Base-by-base conservation (phyloP, 2,329 filamentous ascomycete species). In the Ceratocystiopsis sp. region DNA sequence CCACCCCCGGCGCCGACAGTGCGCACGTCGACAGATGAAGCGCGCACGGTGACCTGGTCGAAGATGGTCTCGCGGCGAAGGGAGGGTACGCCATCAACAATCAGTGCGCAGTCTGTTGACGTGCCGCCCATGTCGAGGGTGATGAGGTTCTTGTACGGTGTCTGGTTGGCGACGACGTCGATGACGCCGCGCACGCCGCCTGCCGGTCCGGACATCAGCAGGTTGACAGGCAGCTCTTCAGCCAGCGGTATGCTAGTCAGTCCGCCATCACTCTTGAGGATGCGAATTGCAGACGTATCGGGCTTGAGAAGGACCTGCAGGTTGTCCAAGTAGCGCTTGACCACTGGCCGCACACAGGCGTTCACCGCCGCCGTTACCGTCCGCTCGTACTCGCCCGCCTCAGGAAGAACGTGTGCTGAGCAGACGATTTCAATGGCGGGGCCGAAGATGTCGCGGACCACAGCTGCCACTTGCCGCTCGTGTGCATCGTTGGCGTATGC, bases 101-200 rank as follows among this genome's bases (percentile, higher is more conserved):
- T 61, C 5, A 68, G 50, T 1, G 65, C 64, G 46, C 63, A 65
- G 43, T 69, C 66, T 0, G 65, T 67, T 6, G 62, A 66, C 1
- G 65, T 68, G 2, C 65, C 66, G n/a, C 66, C 65, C 63, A 69
- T 67, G 42, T 69, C 66, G 13, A 69, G 55, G 0, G 65, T 68
- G 42, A 68, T 66, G 21, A 68, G 53, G 37, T 67, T 66, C 48
- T 65, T 66, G 52, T 62, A 67, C 1, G 60, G 59, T 0, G 65
- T 67, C 42, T 61, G 60, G 37, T 59, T 61, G 10, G 65, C 57
- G 2, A 68, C 59, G 11, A 64, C 55, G 48, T 68, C 64, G 11
- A 63, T 63, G 9, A 67, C 64, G 15, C 64, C 65, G 39, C 63
- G 62, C 11, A 65, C 65, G n/a, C 65, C 65, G 35, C 65, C 65